Conservation (phyloP, 2,329 filamentous ascomycete species). For the Niveomyces coronatus region DNA sequence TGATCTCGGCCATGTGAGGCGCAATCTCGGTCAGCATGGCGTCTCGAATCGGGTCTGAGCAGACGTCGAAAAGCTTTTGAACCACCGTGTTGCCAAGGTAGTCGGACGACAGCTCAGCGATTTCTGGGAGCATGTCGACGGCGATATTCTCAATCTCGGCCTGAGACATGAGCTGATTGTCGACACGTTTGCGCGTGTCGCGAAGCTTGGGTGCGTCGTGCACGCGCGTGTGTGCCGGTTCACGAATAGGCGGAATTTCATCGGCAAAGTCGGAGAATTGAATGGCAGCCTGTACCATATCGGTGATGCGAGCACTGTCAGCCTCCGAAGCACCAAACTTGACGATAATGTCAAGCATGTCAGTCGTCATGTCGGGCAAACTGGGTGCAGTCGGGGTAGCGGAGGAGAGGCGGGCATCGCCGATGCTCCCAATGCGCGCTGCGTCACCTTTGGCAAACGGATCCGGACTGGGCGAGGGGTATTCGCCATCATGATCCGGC, state of each 20-base stretch:
- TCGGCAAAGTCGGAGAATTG: conserved; percentile 60
- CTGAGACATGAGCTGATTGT: conserved; percentile 80
- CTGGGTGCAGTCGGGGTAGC: conserved; percentile 57
- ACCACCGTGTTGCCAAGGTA: conserved; percentile 99
- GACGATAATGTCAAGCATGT: conserved; percentile 76
- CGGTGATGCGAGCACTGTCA: conserved; percentile 61
- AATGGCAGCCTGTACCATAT: conserved; percentile 67
- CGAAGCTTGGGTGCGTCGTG: conserved; percentile 91
- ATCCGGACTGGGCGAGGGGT: conserved; percentile 85
- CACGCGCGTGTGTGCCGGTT: conserved; percentile 78
- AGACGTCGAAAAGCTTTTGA: conserved; percentile 96
- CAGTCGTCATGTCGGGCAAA: conserved; percentile 65
- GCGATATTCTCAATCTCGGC: conserved; percentile 89
- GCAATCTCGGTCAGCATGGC: conserved; percentile 83
- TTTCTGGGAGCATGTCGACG: conserved; percentile 88
- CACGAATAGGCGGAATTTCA: conserved; percentile 81
- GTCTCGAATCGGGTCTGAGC: conserved; percentile 81
- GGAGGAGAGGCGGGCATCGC: conserved; percentile 26
- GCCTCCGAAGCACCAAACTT: conserved; percentile 81
- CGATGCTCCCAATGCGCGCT: conserved; percentile 22
- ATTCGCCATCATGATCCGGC: conserved; percentile 77
- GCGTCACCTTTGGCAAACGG: conserved; percentile 54
- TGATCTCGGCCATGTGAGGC: conserved; percentile 90
- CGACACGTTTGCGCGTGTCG: conserved; percentile 94
- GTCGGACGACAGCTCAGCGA: conserved; percentile 88